Percentiles rank a stretch among this genome's conserved stretches.
Conservation (phyloP, 495 filamentous ascomycete genomes). For the Stereocaulon alpinum region DNA sequence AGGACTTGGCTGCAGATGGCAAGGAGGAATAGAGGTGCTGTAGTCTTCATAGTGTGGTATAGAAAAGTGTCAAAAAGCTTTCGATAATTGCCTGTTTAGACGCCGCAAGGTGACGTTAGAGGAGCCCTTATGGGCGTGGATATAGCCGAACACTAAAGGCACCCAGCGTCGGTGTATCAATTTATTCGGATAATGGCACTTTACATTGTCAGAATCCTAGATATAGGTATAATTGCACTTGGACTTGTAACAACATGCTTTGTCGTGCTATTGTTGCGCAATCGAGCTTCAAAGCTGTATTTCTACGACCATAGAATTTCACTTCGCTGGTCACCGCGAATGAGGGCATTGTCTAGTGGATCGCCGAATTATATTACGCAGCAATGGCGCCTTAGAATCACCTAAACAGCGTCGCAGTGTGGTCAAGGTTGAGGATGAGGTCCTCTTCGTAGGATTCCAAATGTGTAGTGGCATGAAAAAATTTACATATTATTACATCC, state of each 20-base stretch:
- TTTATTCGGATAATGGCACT: no score
- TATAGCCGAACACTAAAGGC: background rate
- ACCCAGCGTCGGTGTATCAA: background rate
- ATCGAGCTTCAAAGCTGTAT: no score
- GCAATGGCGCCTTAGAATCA: no score
- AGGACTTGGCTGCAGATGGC: background rate
- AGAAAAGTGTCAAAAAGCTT: background rate
- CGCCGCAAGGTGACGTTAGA: background rate
- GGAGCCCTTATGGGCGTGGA: background rate
- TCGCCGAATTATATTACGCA: no score
- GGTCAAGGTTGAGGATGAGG: background rate
- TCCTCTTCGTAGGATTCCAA: background rate
- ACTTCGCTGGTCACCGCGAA: no score
- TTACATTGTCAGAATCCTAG: no score
- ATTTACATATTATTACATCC: constrained; percentile 1
- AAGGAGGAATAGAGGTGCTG: background rate
- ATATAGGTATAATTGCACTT: no score
- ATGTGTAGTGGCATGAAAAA: background rate
- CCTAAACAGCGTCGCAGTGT: no score
- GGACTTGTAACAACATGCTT: no score
- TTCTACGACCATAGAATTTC: no score
- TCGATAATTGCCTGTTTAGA: background rate
- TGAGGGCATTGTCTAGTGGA: no score
- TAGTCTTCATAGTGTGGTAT: background rate
- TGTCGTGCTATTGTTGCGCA: no score